Conservation (phyloP, 768 basidiomycete genomes). For the Boletellus sp. region DNA sequence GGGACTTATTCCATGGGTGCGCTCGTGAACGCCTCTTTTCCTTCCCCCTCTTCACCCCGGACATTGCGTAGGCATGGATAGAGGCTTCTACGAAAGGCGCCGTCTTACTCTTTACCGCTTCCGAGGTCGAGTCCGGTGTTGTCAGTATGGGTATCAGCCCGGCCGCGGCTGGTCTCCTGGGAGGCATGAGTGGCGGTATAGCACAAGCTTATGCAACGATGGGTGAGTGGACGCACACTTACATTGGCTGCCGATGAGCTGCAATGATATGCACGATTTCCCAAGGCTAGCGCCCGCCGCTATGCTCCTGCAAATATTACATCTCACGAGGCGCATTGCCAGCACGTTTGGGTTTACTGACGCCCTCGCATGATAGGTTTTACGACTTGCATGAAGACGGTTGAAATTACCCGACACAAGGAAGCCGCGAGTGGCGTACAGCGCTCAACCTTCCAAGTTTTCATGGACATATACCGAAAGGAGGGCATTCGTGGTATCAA, state of each 20-base stretch:
- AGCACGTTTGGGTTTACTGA: conserved; percentile 7
- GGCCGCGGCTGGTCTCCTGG: conserved; percentile 81
- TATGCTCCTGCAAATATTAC: conserved; percentile 9
- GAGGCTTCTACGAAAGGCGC: conserved; percentile 98
- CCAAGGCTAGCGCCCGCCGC: conserved; percentile 20
- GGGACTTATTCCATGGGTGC: conserved; percentile 97
- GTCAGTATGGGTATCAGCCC: conserved; percentile 69
- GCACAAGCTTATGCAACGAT: conserved; percentile 99
- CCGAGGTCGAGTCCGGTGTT: conserved; percentile 80
- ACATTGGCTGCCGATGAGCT: neutral
- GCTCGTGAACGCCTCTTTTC: conserved; percentile 21
- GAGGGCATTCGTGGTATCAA: conserved; percentile 96
- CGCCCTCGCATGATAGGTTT: conserved; percentile 56
- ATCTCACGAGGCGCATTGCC: conserved; percentile 9
- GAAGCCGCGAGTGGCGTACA: conserved; percentile 79
- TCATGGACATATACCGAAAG: conserved; percentile 88
- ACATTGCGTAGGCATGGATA: conserved; percentile 81
- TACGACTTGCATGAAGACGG: conserved; percentile 99
- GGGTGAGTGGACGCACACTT: conserved; percentile 57
- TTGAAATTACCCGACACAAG: conserved; percentile 94
- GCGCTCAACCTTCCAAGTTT: conserved; percentile 92
- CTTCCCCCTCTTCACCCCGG: neutral
- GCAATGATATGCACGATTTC: conserved; percentile 15
- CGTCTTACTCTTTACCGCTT: conserved; percentile 92
- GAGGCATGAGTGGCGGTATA: conserved; percentile 97